Evolutionary conservation across 2,329 filamentous ascomycete genomes (phyloP).

Genomic region (Phialophora expanda): DNA sequence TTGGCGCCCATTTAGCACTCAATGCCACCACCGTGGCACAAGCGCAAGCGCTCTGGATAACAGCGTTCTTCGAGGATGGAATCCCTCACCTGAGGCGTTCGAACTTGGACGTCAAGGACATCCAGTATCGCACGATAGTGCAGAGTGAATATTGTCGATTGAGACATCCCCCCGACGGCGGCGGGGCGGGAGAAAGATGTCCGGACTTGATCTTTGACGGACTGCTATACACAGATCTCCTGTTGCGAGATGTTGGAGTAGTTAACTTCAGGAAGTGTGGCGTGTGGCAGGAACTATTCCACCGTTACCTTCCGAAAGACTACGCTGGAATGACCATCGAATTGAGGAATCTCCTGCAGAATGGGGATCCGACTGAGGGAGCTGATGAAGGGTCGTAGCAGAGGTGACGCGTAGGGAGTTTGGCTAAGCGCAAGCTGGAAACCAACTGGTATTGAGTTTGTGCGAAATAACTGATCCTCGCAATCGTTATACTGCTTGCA

Average conservation of each 20-base stretch:
- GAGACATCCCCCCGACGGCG: constrained; percentile 63
- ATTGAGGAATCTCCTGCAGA: constrained; percentile 35
- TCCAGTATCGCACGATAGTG: constrained; percentile 63
- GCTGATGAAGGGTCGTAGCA: not conserved
- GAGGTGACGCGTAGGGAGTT: too few species aligned
- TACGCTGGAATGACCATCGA: constrained; percentile 50
- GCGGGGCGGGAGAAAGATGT: constrained; percentile 64
- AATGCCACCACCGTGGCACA: constrained; percentile 51
- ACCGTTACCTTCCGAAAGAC: constrained; percentile 49
- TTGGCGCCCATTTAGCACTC: constrained; percentile 54
- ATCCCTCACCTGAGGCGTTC: constrained; percentile 45
- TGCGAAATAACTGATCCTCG: not conserved
- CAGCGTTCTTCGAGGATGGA: constrained; percentile 65
- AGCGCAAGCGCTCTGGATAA: constrained; percentile 64
- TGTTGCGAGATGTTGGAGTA: constrained; percentile 70
- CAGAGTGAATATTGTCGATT: constrained; percentile 71
- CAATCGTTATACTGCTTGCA: not conserved
- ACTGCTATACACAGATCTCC: constrained; percentile 73
- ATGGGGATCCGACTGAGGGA: not conserved
- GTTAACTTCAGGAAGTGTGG: constrained; percentile 47
- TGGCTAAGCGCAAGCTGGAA: not conserved
- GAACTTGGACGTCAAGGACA: constrained; percentile 42
- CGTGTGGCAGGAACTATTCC: constrained; percentile 43
- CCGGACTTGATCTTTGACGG: constrained; percentile 78
- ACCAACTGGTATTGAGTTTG: not conserved